Evolutionary conservation across 2,329 filamentous ascomycete species (phyloP).

Genomic region (Dactylellina sp.): DNA sequence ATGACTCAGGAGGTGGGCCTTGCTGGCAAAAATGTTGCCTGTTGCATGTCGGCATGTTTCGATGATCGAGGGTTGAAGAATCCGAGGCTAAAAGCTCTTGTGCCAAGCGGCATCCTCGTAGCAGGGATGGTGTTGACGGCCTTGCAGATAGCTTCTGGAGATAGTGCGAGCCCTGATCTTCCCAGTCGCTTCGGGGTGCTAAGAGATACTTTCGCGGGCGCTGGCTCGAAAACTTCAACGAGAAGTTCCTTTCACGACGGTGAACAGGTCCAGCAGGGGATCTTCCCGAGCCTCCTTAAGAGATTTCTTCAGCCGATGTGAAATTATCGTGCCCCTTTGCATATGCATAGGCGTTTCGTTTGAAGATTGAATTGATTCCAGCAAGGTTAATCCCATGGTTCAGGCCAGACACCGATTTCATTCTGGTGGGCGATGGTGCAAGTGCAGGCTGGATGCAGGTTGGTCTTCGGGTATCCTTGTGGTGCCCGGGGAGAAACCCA

Average conservation of each 20-base stretch:
- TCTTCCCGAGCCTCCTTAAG: conserved; percentile 10
- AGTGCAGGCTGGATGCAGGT: not conserved
- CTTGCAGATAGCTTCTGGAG: conserved; percentile 20
- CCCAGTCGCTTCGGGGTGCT: conserved; percentile 13
- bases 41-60: not conserved
- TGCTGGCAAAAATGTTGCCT: not conserved
- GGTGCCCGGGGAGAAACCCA: conserved; percentile 30
- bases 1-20: conserved; percentile 22
- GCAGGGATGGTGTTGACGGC: conserved; percentile 2
- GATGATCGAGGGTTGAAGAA: conserved; percentile 4
- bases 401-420: not conserved
- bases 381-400: not conserved
- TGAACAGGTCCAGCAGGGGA: conserved; percentile 5
- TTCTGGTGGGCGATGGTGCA: not conserved
- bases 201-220: not conserved
- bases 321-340: conserved; percentile 1
- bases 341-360: conserved; percentile 14
- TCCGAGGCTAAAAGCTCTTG: conserved; percentile 2
- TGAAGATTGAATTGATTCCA: conserved; percentile 2
- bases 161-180: conserved; percentile 1
- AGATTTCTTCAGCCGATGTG: not conserved
- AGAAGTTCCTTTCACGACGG: conserved; percentile 16
- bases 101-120: conserved; percentile 6
- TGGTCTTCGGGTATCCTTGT: conserved; percentile 12
- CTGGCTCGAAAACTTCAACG: conserved; percentile 6